phyloP scores from a whole-genome alignment of 2,329 filamentous ascomycete genomes.

The Phialophora expanda region DNA sequence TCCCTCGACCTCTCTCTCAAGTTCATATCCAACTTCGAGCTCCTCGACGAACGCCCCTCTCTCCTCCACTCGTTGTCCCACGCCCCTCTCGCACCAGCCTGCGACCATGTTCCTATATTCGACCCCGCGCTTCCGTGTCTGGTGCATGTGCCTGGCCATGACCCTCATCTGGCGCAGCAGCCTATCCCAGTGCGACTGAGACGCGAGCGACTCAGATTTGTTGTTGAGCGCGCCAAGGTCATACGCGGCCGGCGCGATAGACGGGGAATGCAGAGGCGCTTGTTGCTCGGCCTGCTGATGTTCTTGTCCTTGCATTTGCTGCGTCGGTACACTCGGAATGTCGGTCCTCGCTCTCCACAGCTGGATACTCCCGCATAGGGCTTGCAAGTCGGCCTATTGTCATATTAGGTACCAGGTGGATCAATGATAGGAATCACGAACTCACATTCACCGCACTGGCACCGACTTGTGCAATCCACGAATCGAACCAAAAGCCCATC shows the following conservation, averaged over 20 bases:
- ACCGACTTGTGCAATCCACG: conserved; percentile 20
- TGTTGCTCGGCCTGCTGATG: background rate
- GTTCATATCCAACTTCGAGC: conserved; percentile 14
- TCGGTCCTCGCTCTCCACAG: conserved; percentile 26
- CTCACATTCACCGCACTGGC: conserved; percentile 17
- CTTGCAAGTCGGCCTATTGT: conserved; percentile 16
- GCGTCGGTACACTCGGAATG: conserved; percentile 1
- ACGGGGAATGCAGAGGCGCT: background rate
- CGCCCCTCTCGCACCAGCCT: conserved; percentile 24
- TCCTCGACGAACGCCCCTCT: conserved; percentile 20
- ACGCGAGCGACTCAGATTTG: conserved; percentile 3
- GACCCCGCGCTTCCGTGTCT: conserved; percentile 20
- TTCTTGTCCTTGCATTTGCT: background rate
- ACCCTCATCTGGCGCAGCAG: conserved; percentile 19
- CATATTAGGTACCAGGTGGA: background rate
- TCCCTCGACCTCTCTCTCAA: conserved; percentile 11
- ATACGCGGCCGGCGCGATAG: background rate
- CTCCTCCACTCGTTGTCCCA: background rate
- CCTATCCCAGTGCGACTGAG: conserved; percentile 19
- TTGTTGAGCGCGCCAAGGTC: background rate
- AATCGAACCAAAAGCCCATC: conserved; percentile 26
- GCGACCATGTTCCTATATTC: conserved; percentile 19
- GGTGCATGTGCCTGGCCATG: conserved; percentile 20
- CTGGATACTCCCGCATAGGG: conserved; percentile 23
- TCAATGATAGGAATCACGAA: background rate